Evolutionary conservation across 805 yeast genomes (phyloP), one percentile per base, ranked within the genome.

Genomic region (Starmera caribaea): DNA sequence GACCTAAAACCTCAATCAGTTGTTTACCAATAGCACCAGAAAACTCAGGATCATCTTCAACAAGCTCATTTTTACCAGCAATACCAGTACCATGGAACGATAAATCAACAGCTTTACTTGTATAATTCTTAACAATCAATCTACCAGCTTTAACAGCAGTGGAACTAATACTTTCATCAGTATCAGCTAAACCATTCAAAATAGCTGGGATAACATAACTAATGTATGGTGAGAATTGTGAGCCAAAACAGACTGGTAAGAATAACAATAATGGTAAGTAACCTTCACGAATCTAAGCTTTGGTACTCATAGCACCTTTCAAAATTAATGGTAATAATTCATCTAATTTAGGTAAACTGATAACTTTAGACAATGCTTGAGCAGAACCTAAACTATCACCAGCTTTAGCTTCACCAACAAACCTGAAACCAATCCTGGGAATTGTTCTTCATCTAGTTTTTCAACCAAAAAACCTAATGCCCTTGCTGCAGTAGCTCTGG

Each of bases 301-400:
- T 74, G n/a, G 78, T 54, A 33, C 77, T 74, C 10, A 76, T 68
- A 17, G 95, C 85, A 53, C 81, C 81, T 7, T 74, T 63, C 51
- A 92, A 69, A 45, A 92, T 81, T 1, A 69, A 61, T 30, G 99
- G 98, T 43, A 92, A 65, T 54, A 89, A 62, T 54, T 88, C 97
- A 49, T 92, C 98, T 56, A 92, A 71, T 53, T 88, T 88, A 46
- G 76, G 62, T 36, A 87, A 62, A 50, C 86, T 80, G 40, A 88
- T 74, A 45, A 92, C 95, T 63, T 92, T 98, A 14, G 96, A 76
- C 41, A 92, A 72, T 2, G 96, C 97, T 66, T 92, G 98, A 0
- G 97, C 98, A 38, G 96, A 83, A 42, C 99, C 99, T 43, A 92
- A 73, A 48, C 96, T 77, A 57, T 92, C 97, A 44, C 97, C 97